A percentile compares a stretch with the other conserved stretches of the same genome.
Evolutionary conservation across 441 rosid species (phyloP).

Genomic region (Melastoma candidum): DNA sequence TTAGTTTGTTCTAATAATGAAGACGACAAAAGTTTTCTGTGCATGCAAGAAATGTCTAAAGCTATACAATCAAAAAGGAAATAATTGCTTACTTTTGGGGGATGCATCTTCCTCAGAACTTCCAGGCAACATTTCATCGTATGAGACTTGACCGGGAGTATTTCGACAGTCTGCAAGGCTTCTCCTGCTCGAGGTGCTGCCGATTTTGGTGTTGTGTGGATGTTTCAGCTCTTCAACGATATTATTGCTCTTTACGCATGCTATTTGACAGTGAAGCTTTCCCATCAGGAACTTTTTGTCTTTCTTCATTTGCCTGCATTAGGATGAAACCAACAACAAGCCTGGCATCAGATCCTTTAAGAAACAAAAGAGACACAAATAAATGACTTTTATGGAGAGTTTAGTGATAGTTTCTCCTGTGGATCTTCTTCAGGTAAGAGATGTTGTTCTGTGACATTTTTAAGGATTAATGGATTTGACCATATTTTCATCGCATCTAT

Average conservation of each 20-base stretch:
- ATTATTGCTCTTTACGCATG: conserved; percentile 35
- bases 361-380: no score
- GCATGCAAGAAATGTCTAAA: neutral
- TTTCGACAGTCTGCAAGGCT: neutral
- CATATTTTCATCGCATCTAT: no score
- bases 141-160: conserved; percentile 3
- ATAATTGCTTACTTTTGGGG: conserved; percentile 18
- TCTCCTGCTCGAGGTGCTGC: conserved; percentile 3
- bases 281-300: conserved; percentile 36
- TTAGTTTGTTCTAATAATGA: no score
- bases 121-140: conserved; percentile 47
- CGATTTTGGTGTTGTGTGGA: conserved; percentile 14
- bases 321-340: neutral
- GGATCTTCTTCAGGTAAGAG: no score
- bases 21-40: neutral
- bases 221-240: conserved; percentile 30
- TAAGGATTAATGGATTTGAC: no score
- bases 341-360: no score
- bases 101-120: conserved; percentile 10
- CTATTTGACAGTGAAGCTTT: conserved; percentile 40
- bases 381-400: no score
- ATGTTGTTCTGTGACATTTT: no score
- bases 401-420: no score
- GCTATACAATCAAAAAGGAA: neutral
- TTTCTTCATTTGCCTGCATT: conserved; percentile 45